Conservation (phyloP, 208 protist species). For the Histomonas meleagridis region DNA sequence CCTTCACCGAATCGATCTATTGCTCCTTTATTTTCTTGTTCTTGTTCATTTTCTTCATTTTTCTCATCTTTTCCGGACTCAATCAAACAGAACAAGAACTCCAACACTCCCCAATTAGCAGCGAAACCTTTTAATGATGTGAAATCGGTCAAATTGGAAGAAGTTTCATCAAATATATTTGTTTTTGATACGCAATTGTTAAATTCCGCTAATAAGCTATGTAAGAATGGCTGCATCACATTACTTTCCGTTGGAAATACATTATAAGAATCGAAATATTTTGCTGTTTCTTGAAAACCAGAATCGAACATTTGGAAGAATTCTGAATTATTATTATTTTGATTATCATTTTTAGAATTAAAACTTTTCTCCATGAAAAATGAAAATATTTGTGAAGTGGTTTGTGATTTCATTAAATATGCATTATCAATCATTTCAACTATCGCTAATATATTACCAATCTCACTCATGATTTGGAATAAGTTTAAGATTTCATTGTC, state of each 20-base stretch:
- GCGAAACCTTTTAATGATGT: neutral
- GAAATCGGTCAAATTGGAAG: neutral
- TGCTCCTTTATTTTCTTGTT: neutral
- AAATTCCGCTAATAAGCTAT: neutral
- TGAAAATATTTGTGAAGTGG: neutral
- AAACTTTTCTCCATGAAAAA: neutral
- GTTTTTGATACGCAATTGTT: neutral
- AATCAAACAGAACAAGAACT: neutral
- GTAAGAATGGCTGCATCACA: neutral
- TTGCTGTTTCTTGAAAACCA: neutral
- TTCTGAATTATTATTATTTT: too few species aligned
- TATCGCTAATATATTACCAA: neutral
- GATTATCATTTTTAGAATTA: too few species aligned
- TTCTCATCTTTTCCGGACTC: neutral
- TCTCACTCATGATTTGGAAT: neutral
- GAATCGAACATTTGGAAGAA: neutral
- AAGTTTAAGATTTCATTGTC: neutral
- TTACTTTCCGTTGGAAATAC: neutral
- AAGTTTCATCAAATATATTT: neutral
- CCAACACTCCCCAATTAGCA: neutral
- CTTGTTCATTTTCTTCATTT: too few species aligned
- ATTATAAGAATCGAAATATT: neutral
- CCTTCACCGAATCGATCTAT: neutral
- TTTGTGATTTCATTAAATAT: neutral
- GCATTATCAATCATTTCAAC: constrained; percentile 13